Conservation (phyloP, 805 yeast genomes). For the Pichia pseudocactophila region DNA sequence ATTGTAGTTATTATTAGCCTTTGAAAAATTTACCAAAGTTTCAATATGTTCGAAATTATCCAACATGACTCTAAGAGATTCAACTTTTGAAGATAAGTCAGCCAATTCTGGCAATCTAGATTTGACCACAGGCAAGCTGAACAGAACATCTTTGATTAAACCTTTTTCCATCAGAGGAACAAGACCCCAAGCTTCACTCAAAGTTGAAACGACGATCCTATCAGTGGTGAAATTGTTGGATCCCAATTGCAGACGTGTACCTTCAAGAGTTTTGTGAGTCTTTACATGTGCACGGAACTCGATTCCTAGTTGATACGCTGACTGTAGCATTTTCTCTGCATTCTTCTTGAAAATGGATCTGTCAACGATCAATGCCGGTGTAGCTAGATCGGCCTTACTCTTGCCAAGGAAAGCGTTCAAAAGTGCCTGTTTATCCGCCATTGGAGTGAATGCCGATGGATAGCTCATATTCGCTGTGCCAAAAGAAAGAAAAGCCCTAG, state of each 20-base stretch:
- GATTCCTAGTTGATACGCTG: slow-evolving; percentile 30
- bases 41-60: slow-evolving; percentile 53
- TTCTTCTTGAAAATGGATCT: slow-evolving; percentile 33
- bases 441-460: slow-evolving; percentile 17
- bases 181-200: slow-evolving; percentile 62
- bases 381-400: slow-evolving; percentile 34
- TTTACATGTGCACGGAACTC: slow-evolving; percentile 62
- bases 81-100: slow-evolving; percentile 33
- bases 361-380: slow-evolving; percentile 51
- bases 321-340: slow-evolving; percentile 40
- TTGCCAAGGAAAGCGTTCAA: slow-evolving; percentile 33
- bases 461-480: no score
- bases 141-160: slow-evolving; percentile 37
- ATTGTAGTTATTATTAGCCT: slow-evolving; percentile 10
- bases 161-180: slow-evolving; percentile 13
- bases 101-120: slow-evolving; percentile 41
- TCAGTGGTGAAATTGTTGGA: slow-evolving; percentile 32
- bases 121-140: slow-evolving; percentile 50
- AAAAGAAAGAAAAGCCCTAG: no score
- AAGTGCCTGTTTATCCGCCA: slow-evolving; percentile 19
- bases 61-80: slow-evolving; percentile 41
- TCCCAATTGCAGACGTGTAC: slow-evolving; percentile 46
- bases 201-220: slow-evolving; percentile 58
- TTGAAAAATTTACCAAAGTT: slow-evolving; percentile 32
- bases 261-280: slow-evolving; percentile 64